Percentiles rank a stretch among this genome's conserved stretches.
These are phyloP conservation scores for Ceratocystis cubensis DNA, from an alignment of 2,329 filamentous ascomycete genomes.

Conservation along the genomic window DNA sequence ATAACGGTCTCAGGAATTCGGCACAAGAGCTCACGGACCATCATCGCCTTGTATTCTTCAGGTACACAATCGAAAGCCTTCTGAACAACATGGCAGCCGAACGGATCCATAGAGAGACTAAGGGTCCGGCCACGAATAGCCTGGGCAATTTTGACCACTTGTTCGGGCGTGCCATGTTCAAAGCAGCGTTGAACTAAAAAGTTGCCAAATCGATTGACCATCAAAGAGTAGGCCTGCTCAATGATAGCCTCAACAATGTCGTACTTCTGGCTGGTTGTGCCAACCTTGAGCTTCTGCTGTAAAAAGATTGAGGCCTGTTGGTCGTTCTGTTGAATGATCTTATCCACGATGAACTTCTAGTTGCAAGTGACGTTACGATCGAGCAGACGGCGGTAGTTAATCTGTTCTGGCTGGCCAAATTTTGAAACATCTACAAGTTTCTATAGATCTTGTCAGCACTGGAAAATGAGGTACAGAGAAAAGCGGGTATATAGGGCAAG, in stretches of 20 bases:
- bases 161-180: conserved; percentile 89
- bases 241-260: conserved; percentile 96
- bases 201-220: conserved; percentile 98
- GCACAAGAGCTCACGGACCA: conserved; percentile 95
- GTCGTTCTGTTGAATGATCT: conserved; percentile 98
- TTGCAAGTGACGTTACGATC: conserved; percentile 96
- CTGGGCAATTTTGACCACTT: conserved; percentile 88
- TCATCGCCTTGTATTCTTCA: conserved; percentile 93
- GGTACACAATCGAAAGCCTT: conserved; percentile 97
- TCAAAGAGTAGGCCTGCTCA: conserved; percentile 82
- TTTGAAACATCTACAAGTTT: conserved; percentile 11
- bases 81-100: conserved; percentile 95
- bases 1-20: conserved; percentile 96
- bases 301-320: conserved; percentile 98
- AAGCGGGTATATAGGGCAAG: neutral
- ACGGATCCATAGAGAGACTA: conserved; percentile 93
- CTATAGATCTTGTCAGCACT: conserved; percentile 7
- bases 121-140: conserved; percentile 89
- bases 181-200: conserved; percentile 98
- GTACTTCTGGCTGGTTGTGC: conserved; percentile 87
- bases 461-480: neutral
- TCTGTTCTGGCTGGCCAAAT: conserved; percentile 53
- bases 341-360: conserved; percentile 99
- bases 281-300: conserved; percentile 96
- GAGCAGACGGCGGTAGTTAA: conserved; percentile 90